Evolutionary conservation across 2,329 filamentous ascomycete genomes (phyloP), one percentile per base, ranked within the genome.

Genomic region (Trichophyton rubrum): DNA sequence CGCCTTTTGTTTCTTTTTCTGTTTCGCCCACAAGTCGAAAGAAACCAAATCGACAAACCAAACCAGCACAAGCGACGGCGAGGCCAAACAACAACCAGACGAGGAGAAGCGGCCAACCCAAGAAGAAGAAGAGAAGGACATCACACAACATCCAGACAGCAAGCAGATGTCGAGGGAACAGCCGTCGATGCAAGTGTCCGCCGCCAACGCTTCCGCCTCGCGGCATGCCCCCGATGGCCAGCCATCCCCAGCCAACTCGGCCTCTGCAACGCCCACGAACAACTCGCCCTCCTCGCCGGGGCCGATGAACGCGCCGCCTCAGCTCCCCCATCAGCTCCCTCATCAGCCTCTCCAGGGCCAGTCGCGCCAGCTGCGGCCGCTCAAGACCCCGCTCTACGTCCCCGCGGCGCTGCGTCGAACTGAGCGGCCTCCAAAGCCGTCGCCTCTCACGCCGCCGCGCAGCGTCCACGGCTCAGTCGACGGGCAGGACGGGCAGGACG

Each of bases 401-500:
- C 84, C 84, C 24, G 84, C 84, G 9, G 83, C 80, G 6, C 73
- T 86, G 63, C 78, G 84, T 59, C 83, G 80, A 59, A 85, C 82
- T 33, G 80, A 85, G 70, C 76, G 78, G 61, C 77, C 79, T 13
- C 69, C 72, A 56, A 76, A 72, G 59, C 65, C 72, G 0, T 74
- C 76, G 65, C 71, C 77, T 60, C 74, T 73, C 60, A 79, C 77
- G 5, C 78, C 78, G 17, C 77, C 80, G 1, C 76, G 77, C 63
- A 83, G 81, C 65, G 76, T 80, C 35, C 79, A 81, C 66, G 79
- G 77, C 66, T 82, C 80, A 62, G 77, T 82, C 64, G 79, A 82
- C 64, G 76, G 74, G 61, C 63, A 76, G 49, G 72, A 71, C 64
- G 76, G 74, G 61, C 63, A 76, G 49, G 72, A 71, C 56, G 73